Percentiles rank a stretch among this genome's conserved stretches.
phyloP scores from a whole-genome alignment of 1,139 yeast genomes.

The Eremothecium coryli region DNA sequence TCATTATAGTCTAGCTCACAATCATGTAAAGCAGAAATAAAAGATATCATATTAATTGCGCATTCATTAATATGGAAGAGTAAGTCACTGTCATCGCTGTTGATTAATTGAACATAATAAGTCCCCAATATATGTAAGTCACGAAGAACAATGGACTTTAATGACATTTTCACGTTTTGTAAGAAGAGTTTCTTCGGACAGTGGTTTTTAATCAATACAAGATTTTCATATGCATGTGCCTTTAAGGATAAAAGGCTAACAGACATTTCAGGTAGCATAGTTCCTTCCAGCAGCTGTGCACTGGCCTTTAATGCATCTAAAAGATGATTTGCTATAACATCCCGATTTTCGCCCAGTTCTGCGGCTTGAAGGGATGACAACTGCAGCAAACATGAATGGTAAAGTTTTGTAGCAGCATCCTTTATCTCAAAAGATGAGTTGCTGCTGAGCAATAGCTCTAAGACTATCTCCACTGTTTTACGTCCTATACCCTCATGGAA shows the following conservation, averaged over 20 bases:
- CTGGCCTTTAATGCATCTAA: constrained; percentile 14
- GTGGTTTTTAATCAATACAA: constrained; percentile 27
- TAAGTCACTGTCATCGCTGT: constrained; percentile 10
- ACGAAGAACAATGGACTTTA: constrained; percentile 15
- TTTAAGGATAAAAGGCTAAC: constrained; percentile 15
- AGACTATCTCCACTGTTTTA: constrained; percentile 41
- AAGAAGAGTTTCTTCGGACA: constrained; percentile 28
- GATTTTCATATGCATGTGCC: constrained; percentile 24
- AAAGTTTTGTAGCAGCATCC: constrained; percentile 42
- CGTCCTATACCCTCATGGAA: constrained; percentile 63
- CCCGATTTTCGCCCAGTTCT: constrained; percentile 15
- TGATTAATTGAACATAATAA: constrained; percentile 6
- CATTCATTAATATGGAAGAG: constrained; percentile 27
- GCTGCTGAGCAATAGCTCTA: constrained; percentile 32
- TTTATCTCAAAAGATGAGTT: constrained; percentile 35
- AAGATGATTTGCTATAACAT: constrained; percentile 14
- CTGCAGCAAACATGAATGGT: constrained; percentile 44
- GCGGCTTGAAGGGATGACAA: constrained; percentile 46
- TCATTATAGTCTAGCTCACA: constrained; percentile 12
- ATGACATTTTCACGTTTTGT: constrained; percentile 7
- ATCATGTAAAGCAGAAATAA: constrained; percentile 23
- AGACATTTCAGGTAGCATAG: constrained; percentile 7
- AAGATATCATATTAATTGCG: constrained; percentile 27
- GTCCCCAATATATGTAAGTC: constrained; percentile 18
- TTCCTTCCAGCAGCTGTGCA: constrained; percentile 12